phyloP scores from a whole-genome alignment of 768 basidiomycete genomes.

The Podaxis sp. region DNA sequence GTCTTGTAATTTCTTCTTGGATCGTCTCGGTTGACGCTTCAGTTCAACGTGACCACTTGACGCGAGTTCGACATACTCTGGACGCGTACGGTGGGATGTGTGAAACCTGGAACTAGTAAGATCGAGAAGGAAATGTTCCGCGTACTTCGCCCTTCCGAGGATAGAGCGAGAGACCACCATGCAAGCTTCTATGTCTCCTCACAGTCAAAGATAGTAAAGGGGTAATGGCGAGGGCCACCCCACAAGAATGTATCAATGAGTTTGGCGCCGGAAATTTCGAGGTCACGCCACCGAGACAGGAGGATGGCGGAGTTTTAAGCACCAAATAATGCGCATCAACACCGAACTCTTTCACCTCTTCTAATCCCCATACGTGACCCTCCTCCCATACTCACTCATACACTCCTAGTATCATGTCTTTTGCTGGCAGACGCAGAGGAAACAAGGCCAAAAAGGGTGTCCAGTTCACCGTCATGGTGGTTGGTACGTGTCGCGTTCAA shows the following conservation, averaged over 20 bases:
- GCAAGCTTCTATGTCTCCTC: constrained; percentile 1
- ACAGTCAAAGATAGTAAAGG: constrained; percentile 1
- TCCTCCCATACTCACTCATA: constrained; percentile 18
- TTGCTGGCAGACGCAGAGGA: constrained; percentile 81
- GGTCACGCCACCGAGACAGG: constrained; percentile 29
- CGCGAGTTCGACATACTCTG: constrained; percentile 4
- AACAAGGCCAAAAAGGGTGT: constrained; percentile 99
- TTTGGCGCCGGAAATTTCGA: constrained; percentile 16
- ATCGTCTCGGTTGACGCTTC: constrained; percentile 13
- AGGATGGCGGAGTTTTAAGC: constrained; percentile 40
- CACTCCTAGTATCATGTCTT: constrained; percentile 59
- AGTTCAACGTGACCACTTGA: background rate
- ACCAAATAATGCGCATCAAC: constrained; percentile 27
- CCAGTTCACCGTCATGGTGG: constrained; percentile 97
- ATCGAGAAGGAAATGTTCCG: background rate
- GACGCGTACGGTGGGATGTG: constrained; percentile 13
- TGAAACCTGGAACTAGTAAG: background rate
- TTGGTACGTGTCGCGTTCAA: constrained; percentile 62
- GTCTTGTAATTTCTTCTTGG: constrained; percentile 52
- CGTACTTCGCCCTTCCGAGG: background rate
- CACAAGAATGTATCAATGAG: constrained; percentile 2
- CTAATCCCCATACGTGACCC: constrained; percentile 21
- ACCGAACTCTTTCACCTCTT: constrained; percentile 30
- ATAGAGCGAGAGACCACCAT: constrained; percentile 12
- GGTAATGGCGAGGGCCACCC: background rate